Evolutionary conservation across 129 eudicot genomes (phyloP), one percentile per base, ranked within the genome.

Genomic region (Logfia minima): DNA sequence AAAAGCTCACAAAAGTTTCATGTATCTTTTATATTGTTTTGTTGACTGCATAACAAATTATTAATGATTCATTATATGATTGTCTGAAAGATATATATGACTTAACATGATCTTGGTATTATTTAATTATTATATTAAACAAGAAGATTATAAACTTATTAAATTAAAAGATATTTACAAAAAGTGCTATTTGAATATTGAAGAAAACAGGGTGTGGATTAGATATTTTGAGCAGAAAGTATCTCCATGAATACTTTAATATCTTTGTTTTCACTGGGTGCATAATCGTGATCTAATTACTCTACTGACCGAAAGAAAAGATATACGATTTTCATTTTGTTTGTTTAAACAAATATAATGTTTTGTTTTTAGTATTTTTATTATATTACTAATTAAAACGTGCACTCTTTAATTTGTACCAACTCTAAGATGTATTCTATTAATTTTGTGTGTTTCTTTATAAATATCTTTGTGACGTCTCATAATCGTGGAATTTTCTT

Each of bases 141-240:
- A 60, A 22, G 13, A 72, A 35, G 13, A 48, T 23, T 71, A 48
- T 48, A 70, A 9, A 17, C 21, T 74, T 74, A 41, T 59, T 39
- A 60, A 39, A 28, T 22, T 29, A 23, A 29, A 41, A 31, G 61
- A 66, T 66, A 66, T 66, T 66, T 53, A 66, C 65, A 68, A 77
- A 77, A 71, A 74, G 83, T 80, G 83, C 74, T 51, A 72, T 72
- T 13, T 75, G 73, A 80, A 65, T 80, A 72, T 65, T 72, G 73
- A 55, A 73, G 51, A 29, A 73, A 66, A 73, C 77, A 79, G 72
- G 77, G 62, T 53, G 78, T 65, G 68, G 75, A 55, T 66, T 3
- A 43, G 69, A 79, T 79, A 79, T 72, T 64, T 72, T 73, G 39
- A 73, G 34, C 51, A 37, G 39, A 66, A 71, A 35, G 24, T 48